Evolutionary conservation across 2,329 filamentous ascomycete genomes (phyloP).

Genomic region (Fusarium sp.): DNA sequence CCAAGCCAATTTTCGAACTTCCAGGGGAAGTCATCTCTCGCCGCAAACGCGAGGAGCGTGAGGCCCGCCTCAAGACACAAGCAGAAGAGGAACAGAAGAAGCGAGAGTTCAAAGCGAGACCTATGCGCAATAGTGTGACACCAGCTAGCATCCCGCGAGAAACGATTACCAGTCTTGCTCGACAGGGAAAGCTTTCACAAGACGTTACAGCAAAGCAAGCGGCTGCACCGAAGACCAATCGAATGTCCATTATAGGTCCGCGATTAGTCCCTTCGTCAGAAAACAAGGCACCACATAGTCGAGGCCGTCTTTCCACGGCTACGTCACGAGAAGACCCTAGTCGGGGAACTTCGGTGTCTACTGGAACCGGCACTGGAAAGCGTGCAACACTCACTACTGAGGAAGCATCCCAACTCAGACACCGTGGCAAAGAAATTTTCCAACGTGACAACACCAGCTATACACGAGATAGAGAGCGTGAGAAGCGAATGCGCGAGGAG

Average conservation of each 20-base stretch:
- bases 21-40: slow-evolving; percentile 72
- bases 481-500: slow-evolving; percentile 66
- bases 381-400: slow-evolving; percentile 64
- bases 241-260: slow-evolving; percentile 41
- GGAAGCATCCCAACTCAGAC: slow-evolving; percentile 64
- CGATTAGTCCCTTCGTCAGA: slow-evolving; percentile 18
- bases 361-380: slow-evolving; percentile 58
- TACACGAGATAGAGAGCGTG: slow-evolving; percentile 62
- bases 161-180: slow-evolving; percentile 68
- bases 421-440: slow-evolving; percentile 67
- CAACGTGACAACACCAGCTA: slow-evolving; percentile 62
- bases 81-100: slow-evolving; percentile 71
- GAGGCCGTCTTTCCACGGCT: slow-evolving; percentile 48
- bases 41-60: slow-evolving; percentile 67
- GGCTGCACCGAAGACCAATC: slow-evolving; percentile 41
- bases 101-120: slow-evolving; percentile 74
- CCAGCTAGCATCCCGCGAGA: slow-evolving; percentile 64
- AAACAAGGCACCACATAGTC: slow-evolving; percentile 34
- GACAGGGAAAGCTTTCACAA: slow-evolving; percentile 60
- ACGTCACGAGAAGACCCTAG: slow-evolving; percentile 47
- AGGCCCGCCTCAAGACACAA: slow-evolving; percentile 66
- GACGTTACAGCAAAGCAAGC: slow-evolving; percentile 39
- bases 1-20: slow-evolving; percentile 70
- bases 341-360: slow-evolving; percentile 61
- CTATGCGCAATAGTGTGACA: slow-evolving; percentile 61